Evolutionary conservation across 306 rosid genomes (phyloP).

Genomic region (Rubus parviflorus): DNA sequence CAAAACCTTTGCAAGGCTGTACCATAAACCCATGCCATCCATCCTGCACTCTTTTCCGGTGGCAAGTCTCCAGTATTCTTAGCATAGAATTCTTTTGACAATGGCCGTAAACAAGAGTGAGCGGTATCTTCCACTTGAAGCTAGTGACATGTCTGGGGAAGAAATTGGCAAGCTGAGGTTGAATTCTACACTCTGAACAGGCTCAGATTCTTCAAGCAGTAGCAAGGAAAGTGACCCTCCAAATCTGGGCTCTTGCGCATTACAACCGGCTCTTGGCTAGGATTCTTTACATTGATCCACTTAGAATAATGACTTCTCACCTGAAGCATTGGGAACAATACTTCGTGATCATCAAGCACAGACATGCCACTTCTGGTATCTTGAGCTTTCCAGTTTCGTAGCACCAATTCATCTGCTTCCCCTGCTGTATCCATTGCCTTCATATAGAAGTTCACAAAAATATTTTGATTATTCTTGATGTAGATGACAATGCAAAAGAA

Average conservation of each 20-base stretch:
- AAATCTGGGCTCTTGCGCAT: slow-evolving; percentile 60
- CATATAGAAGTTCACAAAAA: slow-evolving; percentile 33
- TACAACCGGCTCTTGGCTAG: slow-evolving; percentile 72
- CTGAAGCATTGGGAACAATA: slow-evolving; percentile 69
- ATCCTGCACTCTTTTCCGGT: slow-evolving; percentile 69
- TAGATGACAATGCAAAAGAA: neutral
- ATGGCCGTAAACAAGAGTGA: slow-evolving; percentile 58
- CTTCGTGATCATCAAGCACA: slow-evolving; percentile 70
- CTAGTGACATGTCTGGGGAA: slow-evolving; percentile 49
- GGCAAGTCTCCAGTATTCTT: slow-evolving; percentile 88
- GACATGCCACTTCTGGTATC: slow-evolving; percentile 54
- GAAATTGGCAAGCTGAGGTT: slow-evolving; percentile 57
- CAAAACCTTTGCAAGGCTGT: slow-evolving; percentile 59
- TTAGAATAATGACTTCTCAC: slow-evolving; percentile 68
- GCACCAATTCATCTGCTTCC: slow-evolving; percentile 69
- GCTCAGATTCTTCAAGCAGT: slow-evolving; percentile 59
- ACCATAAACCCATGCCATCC: slow-evolving; percentile 82
- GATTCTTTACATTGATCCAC: slow-evolving; percentile 84
- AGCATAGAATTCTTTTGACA: slow-evolving; percentile 65
- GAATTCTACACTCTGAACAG: slow-evolving; percentile 61
- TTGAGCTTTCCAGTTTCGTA: slow-evolving; percentile 84
- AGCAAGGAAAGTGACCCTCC: slow-evolving; percentile 82
- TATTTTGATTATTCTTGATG: slow-evolving; percentile 22
- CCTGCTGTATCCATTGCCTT: slow-evolving; percentile 47
- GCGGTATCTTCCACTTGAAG: slow-evolving; percentile 47